Evolutionary conservation across 768 basidiomycete species (phyloP), one percentile per base, ranked within the genome.

Genomic region (Pisolithus orientalis): DNA sequence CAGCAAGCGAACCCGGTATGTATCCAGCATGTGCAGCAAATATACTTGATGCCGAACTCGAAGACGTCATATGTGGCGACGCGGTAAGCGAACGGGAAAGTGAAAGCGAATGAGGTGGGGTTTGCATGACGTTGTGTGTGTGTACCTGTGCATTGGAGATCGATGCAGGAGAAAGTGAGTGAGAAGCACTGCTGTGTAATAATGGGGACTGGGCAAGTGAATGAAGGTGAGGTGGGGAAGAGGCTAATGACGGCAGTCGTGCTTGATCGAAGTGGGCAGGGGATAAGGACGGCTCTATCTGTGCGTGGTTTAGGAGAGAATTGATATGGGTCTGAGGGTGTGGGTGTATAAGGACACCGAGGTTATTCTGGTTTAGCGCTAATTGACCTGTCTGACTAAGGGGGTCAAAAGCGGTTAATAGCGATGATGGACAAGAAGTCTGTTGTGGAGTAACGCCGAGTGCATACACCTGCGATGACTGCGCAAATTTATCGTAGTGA

Each of bases 401-500:
- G 9, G 57, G 46, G 43, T 69, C 67, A 40, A 62, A 59, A 6
- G 59, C 32, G 4, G 56, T 31, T 16, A 63, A 40, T 37, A 62
- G 44, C 14, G 65, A 53, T 10, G 46, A 37, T 10, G 46, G 34
- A 47, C 43, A 13, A 9, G 57, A 43, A 17, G 38, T 11, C 9
- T 42, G 24, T 39, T 65, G 65, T 32, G 62, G 52, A 24, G 55
- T 62, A 57, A 53, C 59, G 53, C 60, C 62, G 37, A 59, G 53
- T 4, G 69, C 57, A 14, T 60, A 55, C 2, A 60, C 62, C 42
- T 65, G 67, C 11, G 63, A 60, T 6, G 65, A 65, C 24, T 70
- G 80, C 2, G 80, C 75, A 64, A 84, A 92, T 66, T 87, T 89
- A 75, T 98, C 95, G 63, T 85, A 89, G 65, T 93, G 89, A 10